Evolutionary conservation across 139 green algal species (phyloP), one percentile per base, ranked within the genome.

Genomic region (Picocystis salinarum): DNA sequence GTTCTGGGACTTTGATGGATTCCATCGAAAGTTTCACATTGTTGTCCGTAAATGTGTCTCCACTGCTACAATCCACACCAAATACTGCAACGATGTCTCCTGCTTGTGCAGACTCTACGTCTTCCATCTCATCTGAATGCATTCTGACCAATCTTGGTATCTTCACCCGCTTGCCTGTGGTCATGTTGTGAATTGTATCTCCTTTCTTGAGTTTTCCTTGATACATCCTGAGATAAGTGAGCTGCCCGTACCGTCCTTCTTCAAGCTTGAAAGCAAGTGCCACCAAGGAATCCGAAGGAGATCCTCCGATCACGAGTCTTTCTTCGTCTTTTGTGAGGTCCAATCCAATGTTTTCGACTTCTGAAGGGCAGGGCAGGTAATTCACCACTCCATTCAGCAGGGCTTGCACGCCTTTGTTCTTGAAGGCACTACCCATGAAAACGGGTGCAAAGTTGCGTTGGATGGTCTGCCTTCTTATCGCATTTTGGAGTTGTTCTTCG

Each of bases 81-180:
- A 99, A 96, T 44, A 96, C 71, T 39, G 89, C 89, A 28, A 95
- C 84, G 41, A 99, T 99, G 54, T 99, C 88, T 10, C 86, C 86
- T 2, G 62, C 62, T 36, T 17, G 4, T 6, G 46, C 48, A 2
- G 7, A 19, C 6, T 20, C 6, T 5, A 62, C 39, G 37, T 62
- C 84, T 64, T 89, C 72, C 46, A 95, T 67, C 51, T 95, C 82
- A 37, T 84, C 73, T 17, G 52, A 53, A 67, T 93, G 82, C 66
- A 92, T 89, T 53, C 83, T 73, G 39, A 92, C 82, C 18, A 95
- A 64, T 28, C 84, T 54, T 20, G 86, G 79, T 20, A 96, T 75
- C 44, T 87, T 73, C 22, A 78, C 31, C 36, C 76, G 66, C 59
- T 90, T 91, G 42, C 67, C 69, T 31, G 36, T 83, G 42, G 40